Percentiles rank a stretch among this genome's conserved stretches.
Evolutionary conservation across 352 stramenopile species (phyloP).

Genomic region (Globisporangium heterothallicum): DNA sequence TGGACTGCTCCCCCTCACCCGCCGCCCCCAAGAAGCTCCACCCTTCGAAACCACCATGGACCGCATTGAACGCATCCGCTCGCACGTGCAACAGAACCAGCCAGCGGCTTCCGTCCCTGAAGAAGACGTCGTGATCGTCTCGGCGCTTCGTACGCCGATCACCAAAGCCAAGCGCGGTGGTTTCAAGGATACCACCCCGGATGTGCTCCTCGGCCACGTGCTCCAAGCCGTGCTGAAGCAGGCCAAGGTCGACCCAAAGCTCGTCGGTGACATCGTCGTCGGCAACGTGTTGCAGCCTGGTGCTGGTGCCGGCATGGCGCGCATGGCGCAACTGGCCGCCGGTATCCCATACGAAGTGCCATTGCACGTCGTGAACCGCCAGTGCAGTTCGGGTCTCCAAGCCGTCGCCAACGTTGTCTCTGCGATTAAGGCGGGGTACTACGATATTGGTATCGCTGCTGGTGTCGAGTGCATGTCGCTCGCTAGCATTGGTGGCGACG

Average conservation of each 20-base stretch:
- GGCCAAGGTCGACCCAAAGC: slow-evolving; percentile 70
- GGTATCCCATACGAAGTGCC: slow-evolving; percentile 78
- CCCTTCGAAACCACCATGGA: slow-evolving; percentile 33
- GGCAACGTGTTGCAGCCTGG: slow-evolving; percentile 86
- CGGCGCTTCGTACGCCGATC: slow-evolving; percentile 80
- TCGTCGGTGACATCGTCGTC: slow-evolving; percentile 78
- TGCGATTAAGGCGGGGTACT: slow-evolving; percentile 78
- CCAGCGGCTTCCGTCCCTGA: slow-evolving; percentile 22
- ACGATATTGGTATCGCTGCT: slow-evolving; percentile 81
- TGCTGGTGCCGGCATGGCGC: slow-evolving; percentile 66
- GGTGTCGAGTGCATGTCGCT: slow-evolving; percentile 88
- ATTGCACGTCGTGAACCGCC: slow-evolving; percentile 76
- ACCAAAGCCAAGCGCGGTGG: slow-evolving; percentile 81
- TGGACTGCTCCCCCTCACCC: neutral
- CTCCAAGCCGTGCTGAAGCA: slow-evolving; percentile 80
- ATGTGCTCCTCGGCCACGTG: slow-evolving; percentile 85
- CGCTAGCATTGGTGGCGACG: slow-evolving; percentile 39
- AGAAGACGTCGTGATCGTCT: slow-evolving; percentile 85
- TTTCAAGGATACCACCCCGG: slow-evolving; percentile 91
- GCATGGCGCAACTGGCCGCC: slow-evolving; percentile 71
- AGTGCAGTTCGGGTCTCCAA: slow-evolving; percentile 86
- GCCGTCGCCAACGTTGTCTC: slow-evolving; percentile 71
- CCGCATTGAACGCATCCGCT: slow-evolving; percentile 69
- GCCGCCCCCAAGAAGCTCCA: neutral
- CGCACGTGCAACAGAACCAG: slow-evolving; percentile 43